Evolutionary conservation across 352 stramenopile genomes (phyloP).

Genomic region (Phytopythium montanum): DNA sequence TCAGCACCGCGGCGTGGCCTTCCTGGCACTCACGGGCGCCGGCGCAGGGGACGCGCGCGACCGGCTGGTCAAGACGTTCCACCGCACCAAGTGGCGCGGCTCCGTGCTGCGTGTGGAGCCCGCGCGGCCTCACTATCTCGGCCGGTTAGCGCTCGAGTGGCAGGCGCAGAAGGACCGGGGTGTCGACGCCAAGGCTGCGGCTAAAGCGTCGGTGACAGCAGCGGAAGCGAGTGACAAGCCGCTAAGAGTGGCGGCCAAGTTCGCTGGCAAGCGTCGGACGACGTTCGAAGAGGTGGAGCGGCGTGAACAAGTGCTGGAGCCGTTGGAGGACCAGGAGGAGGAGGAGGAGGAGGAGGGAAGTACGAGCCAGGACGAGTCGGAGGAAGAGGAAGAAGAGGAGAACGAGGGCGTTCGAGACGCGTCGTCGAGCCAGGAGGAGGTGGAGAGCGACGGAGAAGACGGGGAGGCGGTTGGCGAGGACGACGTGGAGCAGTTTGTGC

Average conservation of each 20-base stretch:
- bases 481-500: conserved; percentile 29
- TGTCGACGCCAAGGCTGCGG: background rate
- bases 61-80: conserved; percentile 55
- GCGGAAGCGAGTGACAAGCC: background rate
- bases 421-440: background rate
- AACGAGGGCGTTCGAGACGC: background rate
- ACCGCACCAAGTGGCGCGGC: conserved; percentile 74
- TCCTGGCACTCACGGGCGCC: conserved; percentile 42
- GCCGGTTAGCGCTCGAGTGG: conserved; percentile 41
- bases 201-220: background rate
- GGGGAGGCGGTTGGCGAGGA: conserved; percentile 7
- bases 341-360: conserved; percentile 7
- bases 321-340: conserved; percentile 6
- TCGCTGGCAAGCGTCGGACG: conserved; percentile 4
- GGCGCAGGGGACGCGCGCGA: conserved; percentile 25
- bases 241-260: background rate
- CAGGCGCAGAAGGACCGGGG: background rate
- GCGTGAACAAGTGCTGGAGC: background rate
- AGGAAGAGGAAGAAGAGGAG: background rate
- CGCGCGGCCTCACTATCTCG: conserved; percentile 47
- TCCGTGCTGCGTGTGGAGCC: conserved; percentile 50
- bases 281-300: conserved; percentile 5
- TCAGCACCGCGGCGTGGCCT: conserved; percentile 47
- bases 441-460: conserved; percentile 7
- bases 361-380: conserved; percentile 12